Percentiles rank a stretch among this genome's conserved stretches.
Conservation (phyloP, 352 stramenopile species). For the Globisporangium camurandrum region DNA sequence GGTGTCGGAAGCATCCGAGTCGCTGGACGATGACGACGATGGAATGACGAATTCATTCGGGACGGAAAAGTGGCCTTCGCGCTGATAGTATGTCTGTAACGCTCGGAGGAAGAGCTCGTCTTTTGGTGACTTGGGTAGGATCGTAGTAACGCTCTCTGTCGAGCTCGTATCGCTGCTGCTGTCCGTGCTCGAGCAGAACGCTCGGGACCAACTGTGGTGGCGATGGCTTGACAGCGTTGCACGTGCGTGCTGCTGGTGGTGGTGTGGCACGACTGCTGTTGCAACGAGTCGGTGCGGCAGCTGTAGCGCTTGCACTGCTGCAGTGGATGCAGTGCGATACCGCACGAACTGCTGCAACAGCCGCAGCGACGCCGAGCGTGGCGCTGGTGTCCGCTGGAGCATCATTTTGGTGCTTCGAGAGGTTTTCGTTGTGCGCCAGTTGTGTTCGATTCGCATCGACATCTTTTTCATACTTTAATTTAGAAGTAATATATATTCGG, state of each 20-base stretch:
- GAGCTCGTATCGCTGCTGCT: conserved; percentile 2
- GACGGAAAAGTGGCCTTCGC: conserved; percentile 70
- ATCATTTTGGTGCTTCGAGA: too few relatives aligned
- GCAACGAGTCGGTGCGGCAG: not conserved
- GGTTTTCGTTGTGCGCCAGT: too few relatives aligned
- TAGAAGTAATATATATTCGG: too few relatives aligned
- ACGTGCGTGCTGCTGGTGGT: not conserved
- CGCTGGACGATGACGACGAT: not conserved
- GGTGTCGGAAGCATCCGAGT: conserved; percentile 4
- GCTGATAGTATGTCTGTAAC: conserved; percentile 38
- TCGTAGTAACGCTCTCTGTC: too few relatives aligned
- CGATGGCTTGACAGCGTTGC: not conserved
- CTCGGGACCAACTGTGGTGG: too few relatives aligned
- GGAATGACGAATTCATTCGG: conserved; percentile 50
- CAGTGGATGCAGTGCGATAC: too few relatives aligned
- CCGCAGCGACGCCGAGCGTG: too few relatives aligned
- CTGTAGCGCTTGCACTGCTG: not conserved
- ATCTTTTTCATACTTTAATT: too few relatives aligned
- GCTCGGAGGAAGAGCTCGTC: conserved; percentile 47
- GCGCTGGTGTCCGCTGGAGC: too few relatives aligned
- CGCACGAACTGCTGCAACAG: too few relatives aligned
- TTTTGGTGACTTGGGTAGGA: conserved; percentile 21
- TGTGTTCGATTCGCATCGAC: too few relatives aligned
- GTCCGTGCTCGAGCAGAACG: conserved; percentile 1
- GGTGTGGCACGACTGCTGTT: not conserved